These are phyloP conservation scores for Fusarium haematococcum DNA, from an alignment of 2,329 filamentous ascomycete species.

Conservation along the genomic window DNA sequence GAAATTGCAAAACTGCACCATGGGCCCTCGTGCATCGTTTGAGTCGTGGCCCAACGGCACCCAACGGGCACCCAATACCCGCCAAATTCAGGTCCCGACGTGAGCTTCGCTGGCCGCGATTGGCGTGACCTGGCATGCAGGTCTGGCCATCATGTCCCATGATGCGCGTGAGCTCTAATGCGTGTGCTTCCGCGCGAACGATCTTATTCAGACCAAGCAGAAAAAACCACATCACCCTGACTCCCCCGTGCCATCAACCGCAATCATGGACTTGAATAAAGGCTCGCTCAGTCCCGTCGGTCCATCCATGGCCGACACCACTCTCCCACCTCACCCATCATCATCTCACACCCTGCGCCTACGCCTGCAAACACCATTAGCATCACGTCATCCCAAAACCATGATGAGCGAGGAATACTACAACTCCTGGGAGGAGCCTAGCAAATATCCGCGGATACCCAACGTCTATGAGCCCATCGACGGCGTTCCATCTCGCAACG, in stretches of 20 bases:
- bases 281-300: neutral
- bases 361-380: conserved; percentile 12
- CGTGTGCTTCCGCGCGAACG: conserved; percentile 27
- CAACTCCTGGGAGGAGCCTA: conserved; percentile 33
- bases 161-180: conserved; percentile 37
- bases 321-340: neutral
- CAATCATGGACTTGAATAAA: conserved; percentile 21
- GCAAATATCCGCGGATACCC: conserved; percentile 34
- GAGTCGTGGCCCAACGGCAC: conserved; percentile 32
- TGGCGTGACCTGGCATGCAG: conserved; percentile 27
- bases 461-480: conserved; percentile 41
- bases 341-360: conserved; percentile 2
- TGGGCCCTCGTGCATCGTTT: conserved; percentile 4
- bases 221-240: conserved; percentile 2
- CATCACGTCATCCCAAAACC: conserved; percentile 16
- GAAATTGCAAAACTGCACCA: conserved; percentile 31
- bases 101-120: conserved; percentile 25
- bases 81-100: conserved; percentile 32
- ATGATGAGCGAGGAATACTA: conserved; percentile 30
- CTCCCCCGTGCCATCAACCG: neutral
- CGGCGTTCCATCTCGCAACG: neutral
- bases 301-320: neutral
- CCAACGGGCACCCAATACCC: conserved; percentile 33
- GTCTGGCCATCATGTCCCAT: conserved; percentile 29
- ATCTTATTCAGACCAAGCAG: conserved; percentile 5